phyloP scores from a whole-genome alignment of 148 eudicot species.

The Heliosperma pusillum region DNA sequence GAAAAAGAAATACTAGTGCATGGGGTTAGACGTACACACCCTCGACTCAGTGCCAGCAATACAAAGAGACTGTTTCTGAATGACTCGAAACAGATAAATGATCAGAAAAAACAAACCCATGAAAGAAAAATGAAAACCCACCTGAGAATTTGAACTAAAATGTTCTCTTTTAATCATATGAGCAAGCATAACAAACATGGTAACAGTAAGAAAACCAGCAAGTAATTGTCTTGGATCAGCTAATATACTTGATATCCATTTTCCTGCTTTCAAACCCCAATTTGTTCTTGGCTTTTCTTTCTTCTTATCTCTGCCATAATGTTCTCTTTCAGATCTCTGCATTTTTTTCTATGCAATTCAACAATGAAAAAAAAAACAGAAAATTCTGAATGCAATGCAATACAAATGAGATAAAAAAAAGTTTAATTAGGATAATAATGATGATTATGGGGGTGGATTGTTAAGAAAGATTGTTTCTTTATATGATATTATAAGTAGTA shows the following conservation, averaged over 20 bases:
- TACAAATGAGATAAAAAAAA: too few relatives aligned
- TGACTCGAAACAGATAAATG: too few relatives aligned
- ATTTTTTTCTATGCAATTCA: neutral
- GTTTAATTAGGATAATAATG: too few relatives aligned
- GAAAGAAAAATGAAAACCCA: constrained; percentile 4
- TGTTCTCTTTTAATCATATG: constrained; percentile 81
- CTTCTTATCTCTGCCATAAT: constrained; percentile 25
- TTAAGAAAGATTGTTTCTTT: neutral
- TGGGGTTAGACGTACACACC: too few relatives aligned
- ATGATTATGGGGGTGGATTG: too few relatives aligned
- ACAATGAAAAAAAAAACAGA: neutral
- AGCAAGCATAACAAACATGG: constrained; percentile 90
- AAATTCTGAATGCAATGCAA: neutral
- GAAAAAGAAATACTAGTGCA: too few relatives aligned
- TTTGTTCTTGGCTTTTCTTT: constrained; percentile 7
- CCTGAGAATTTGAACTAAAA: constrained; percentile 35
- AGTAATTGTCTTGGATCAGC: constrained; percentile 85
- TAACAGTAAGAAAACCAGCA: constrained; percentile 73
- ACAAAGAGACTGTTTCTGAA: too few relatives aligned
- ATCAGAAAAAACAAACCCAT: neutral
- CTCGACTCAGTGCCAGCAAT: too few relatives aligned
- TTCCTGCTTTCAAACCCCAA: constrained; percentile 6
- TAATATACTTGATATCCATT: constrained; percentile 32
- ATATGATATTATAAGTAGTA: neutral
- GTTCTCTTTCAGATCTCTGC: constrained; percentile 29